These are phyloP conservation scores for Rubia balearica DNA, from an alignment of 305 asterid genomes.

Conservation along the genomic window DNA sequence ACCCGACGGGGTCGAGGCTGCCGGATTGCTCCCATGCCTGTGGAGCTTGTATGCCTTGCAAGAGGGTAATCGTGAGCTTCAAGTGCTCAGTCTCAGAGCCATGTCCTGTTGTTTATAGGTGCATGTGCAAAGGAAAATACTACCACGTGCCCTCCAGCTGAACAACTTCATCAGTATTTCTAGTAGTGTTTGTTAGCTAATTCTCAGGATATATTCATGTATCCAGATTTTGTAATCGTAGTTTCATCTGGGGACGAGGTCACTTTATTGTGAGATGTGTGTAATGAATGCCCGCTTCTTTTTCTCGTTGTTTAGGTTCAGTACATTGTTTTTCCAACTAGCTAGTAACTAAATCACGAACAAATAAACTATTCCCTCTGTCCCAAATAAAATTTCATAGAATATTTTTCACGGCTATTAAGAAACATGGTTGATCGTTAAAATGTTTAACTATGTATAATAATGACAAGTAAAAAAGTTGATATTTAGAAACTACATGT, in stretches of 20 bases:
- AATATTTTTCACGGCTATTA: no score
- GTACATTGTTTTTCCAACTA: no score
- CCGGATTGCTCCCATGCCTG: conserved; percentile 93
- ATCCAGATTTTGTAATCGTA: background rate
- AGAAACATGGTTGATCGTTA: no score
- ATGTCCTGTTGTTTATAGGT: conserved; percentile 84
- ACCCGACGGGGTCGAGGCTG: conserved; percentile 81
- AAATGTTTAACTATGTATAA: no score
- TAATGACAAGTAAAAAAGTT: no score
- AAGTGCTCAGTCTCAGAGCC: conserved; percentile 64
- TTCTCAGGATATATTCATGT: background rate
- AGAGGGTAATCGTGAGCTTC: conserved; percentile 76
- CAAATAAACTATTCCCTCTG: no score
- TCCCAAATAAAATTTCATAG: no score
- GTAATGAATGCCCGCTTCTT: background rate
- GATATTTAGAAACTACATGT: no score
- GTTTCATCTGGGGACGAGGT: background rate
- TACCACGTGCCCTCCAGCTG: conserved; percentile 84
- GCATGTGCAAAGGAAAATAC: conserved; percentile 85
- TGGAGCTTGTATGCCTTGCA: conserved; percentile 79
- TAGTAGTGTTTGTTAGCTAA: background rate
- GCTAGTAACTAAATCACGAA: no score
- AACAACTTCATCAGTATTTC: conserved; percentile 1
- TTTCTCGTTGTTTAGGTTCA: no score
- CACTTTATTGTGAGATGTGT: background rate